phyloP scores from a whole-genome alignment of 202 grass and related monocot genomes.

The Carex sylvatica region DNA sequence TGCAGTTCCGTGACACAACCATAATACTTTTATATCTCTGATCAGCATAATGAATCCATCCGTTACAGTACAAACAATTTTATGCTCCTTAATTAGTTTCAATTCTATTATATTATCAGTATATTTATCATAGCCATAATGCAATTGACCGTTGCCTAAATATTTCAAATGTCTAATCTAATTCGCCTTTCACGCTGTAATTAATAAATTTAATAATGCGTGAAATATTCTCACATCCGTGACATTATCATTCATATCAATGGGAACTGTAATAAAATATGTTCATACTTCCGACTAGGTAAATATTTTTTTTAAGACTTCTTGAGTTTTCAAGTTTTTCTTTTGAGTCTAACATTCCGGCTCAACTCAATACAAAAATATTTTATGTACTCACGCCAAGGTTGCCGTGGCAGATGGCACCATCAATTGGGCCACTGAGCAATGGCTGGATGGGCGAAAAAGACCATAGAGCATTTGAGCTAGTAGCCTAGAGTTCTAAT shows the following conservation, averaged over 20 bases:
- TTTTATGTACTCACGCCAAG: background rate
- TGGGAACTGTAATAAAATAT: background rate
- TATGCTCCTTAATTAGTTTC: background rate
- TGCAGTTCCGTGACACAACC: too few species aligned
- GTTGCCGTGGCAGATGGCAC: background rate
- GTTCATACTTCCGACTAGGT: background rate
- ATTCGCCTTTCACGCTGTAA: background rate
- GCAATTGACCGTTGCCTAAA: background rate
- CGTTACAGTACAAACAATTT: too few species aligned
- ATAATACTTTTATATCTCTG: too few species aligned
- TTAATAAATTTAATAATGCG: background rate
- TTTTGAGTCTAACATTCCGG: constrained; percentile 8
- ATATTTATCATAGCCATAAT: background rate
- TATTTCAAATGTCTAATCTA: background rate
- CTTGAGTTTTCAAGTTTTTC: background rate
- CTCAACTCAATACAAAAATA: background rate
- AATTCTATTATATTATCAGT: too few species aligned
- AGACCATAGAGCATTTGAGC: background rate
- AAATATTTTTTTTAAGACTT: background rate
- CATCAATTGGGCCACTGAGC: background rate
- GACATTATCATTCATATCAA: background rate
- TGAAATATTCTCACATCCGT: background rate
- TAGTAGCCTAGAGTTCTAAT: background rate
- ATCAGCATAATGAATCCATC: too few species aligned
- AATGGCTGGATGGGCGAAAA: background rate